Conservation (phyloP, 805 yeast genomes). For the Ogataea paraovalis region DNA sequence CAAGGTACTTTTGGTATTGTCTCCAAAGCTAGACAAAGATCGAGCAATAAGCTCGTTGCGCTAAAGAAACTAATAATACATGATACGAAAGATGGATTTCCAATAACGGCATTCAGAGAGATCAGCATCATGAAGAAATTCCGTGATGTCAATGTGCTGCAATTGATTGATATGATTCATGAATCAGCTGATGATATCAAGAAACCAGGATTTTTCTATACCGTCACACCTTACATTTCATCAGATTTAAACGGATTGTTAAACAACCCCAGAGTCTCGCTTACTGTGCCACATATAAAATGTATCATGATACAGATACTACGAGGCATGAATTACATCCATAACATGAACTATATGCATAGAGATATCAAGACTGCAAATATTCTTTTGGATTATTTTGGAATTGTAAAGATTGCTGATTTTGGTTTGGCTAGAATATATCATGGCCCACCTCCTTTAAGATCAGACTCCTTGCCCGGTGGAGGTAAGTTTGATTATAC, state of each 20-base stretch:
- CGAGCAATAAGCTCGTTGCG: constrained; percentile 68
- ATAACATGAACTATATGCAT: constrained; percentile 58
- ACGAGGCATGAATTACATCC: constrained; percentile 78
- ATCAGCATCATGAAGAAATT: constrained; percentile 74
- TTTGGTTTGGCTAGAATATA: constrained; percentile 83
- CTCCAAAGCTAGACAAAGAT: constrained; percentile 61
- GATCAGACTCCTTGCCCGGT: constrained; percentile 37
- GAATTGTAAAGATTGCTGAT: constrained; percentile 86
- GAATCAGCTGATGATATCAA: constrained; percentile 34
- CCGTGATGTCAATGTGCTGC: constrained; percentile 67
- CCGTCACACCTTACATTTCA: constrained; percentile 90
- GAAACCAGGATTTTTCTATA: constrained; percentile 52
- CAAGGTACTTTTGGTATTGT: constrained; percentile 92
- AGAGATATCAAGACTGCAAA: constrained; percentile 98
- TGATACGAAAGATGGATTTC: constrained; percentile 77
- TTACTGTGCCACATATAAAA: constrained; percentile 70
- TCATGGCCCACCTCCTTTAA: constrained; percentile 34
- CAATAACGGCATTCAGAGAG: constrained; percentile 93
- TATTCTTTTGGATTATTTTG: constrained; percentile 70
- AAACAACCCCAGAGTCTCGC: constrained; percentile 65
- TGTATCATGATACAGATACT: constrained; percentile 77
- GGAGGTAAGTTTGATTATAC: constrained; percentile 53
- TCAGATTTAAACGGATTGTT: constrained; percentile 87
- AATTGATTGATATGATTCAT: constrained; percentile 73
- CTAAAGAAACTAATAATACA: constrained; percentile 80